A percentile compares a stretch with the other conserved stretches of the same genome.
Conservation (phyloP, 768 basidiomycete genomes). For the Cystofilobasidium capitatum region DNA sequence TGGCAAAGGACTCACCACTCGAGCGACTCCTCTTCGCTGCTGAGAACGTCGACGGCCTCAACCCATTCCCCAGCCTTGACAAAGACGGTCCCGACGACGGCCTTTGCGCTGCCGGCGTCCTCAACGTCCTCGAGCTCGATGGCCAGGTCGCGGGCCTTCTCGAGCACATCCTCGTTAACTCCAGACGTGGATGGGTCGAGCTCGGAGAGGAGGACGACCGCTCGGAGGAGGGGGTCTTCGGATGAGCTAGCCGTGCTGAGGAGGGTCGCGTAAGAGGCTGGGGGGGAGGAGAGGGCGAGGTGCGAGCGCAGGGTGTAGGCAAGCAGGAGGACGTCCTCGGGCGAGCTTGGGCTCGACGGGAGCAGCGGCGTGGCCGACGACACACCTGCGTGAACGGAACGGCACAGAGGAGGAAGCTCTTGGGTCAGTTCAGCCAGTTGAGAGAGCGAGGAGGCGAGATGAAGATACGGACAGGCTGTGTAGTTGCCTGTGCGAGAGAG, state of each 20-base stretch:
- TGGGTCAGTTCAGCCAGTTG: slow-evolving; percentile 55
- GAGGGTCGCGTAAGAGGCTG: slow-evolving; percentile 16
- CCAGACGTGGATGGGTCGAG: slow-evolving; percentile 46
- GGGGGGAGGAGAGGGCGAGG: slow-evolving; percentile 54
- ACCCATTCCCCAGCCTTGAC: slow-evolving; percentile 73
- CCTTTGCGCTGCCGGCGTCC: slow-evolving; percentile 57
- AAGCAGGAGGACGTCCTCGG: slow-evolving; percentile 3
- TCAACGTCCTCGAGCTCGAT: slow-evolving; percentile 69
- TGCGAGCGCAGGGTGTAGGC: slow-evolving; percentile 69
- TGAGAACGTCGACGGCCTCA: slow-evolving; percentile 82
- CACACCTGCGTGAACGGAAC: slow-evolving; percentile 10
- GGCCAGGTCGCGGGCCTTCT: slow-evolving; percentile 72
- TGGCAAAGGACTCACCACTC: slow-evolving; percentile 60
- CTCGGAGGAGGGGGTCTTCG: slow-evolving; percentile 35
- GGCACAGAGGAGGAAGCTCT: slow-evolving; percentile 42
- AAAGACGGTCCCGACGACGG: slow-evolving; percentile 82
- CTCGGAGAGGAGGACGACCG: slow-evolving; percentile 62
- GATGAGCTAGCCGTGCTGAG: neutral
- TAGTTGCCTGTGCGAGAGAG: slow-evolving; percentile 15
- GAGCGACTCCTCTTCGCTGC: slow-evolving; percentile 59
- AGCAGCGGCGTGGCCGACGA: slow-evolving; percentile 20
- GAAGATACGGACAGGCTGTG: slow-evolving; percentile 7
- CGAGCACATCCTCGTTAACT: slow-evolving; percentile 48
- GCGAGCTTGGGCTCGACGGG: neutral
- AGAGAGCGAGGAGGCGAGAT: slow-evolving; percentile 54